Evolutionary conservation across 305 asterid species (phyloP), one percentile per base, ranked within the genome.

Genomic region (Ilex paraguariensis): DNA sequence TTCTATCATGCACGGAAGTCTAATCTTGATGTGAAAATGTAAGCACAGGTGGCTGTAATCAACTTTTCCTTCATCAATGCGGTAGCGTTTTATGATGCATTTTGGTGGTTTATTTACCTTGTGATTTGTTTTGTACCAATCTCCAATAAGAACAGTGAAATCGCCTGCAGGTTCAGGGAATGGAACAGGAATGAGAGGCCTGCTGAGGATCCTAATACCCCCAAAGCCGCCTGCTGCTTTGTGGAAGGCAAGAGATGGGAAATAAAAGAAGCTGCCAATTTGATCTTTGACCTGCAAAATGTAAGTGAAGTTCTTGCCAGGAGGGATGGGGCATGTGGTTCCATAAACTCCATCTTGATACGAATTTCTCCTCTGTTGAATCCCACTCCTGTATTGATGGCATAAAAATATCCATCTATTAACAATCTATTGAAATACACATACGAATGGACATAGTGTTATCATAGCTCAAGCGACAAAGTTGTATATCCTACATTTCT

Each of bases 151-250:
- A 33, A 86, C 0, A 10, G 90, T 75, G 77, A 54, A 79, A 51
- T 88, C 96, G 8, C 64, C 95, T 21, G 54, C 73, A 13, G 96
- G 91, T 0, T 74, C 72, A 13, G 85, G 77, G 60, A 86, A 88
- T 0, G 96, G 96, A 17, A 86, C 95, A 3, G 90, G 92, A 59
- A 88, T 86, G 5, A 9, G 40, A 0, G 92, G 91, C 59, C 96
- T 53, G 78, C 87, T 88, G 62, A 73, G 86, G 16, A 88, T 84
- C 39, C 73, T 60, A 59, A 88, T 84, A 30, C 76, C 92, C 32
- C 96, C 95, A 45, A 80, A 88, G 33, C 85, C 96, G 32, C 96
- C 96, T 10, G 90, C 95, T 2, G 88, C 90, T 33, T 88, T 86
- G 61, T 86, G 95, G 71, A 88, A 81, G 0, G 70, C 84, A 14